phyloP scores from a whole-genome alignment of 2,329 filamentous ascomycete species.

The Paecilomyces sp. region DNA sequence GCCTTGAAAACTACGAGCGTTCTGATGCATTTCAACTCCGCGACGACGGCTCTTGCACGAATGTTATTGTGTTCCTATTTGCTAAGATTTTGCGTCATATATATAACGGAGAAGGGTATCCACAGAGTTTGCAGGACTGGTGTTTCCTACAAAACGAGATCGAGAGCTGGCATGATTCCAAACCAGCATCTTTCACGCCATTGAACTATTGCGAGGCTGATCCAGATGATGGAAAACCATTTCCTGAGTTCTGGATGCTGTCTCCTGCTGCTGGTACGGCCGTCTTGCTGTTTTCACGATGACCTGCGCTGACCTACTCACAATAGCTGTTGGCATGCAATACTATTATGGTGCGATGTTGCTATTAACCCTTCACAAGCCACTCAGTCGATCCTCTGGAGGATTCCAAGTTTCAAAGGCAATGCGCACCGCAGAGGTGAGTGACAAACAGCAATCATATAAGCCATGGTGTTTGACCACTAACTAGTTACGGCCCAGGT shows the following conservation, averaged over 20 bases:
- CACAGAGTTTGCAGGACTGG: slow-evolving; percentile 17
- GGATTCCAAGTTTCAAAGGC: slow-evolving; percentile 21
- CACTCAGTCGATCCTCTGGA: slow-evolving; percentile 11
- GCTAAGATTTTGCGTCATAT: slow-evolving; percentile 29
- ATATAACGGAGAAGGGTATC: slow-evolving; percentile 12
- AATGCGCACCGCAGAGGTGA: slow-evolving; percentile 21
- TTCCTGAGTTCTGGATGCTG: slow-evolving; percentile 31
- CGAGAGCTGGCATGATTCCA: slow-evolving; percentile 22
- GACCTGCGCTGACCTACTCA: not conserved
- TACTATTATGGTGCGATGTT: slow-evolving; percentile 30
- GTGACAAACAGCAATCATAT: not conserved
- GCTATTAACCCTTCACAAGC: slow-evolving; percentile 21
- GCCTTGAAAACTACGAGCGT: slow-evolving; percentile 31
- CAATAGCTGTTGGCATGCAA: slow-evolving; percentile 28
- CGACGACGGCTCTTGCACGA: slow-evolving; percentile 33
- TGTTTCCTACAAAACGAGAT: slow-evolving; percentile 16
- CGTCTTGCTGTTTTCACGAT: not conserved
- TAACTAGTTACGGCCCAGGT: not conserved
- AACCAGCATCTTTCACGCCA: slow-evolving; percentile 25
- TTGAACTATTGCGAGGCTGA: slow-evolving; percentile 22
- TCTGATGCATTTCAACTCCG: slow-evolving; percentile 29
- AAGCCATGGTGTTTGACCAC: not conserved
- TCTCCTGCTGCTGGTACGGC: slow-evolving; percentile 25
- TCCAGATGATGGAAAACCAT: slow-evolving; percentile 16
- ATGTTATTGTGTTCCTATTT: slow-evolving; percentile 32